These are phyloP conservation scores for Amphichorda felina DNA, from an alignment of 2,329 filamentous ascomycete genomes.

Conservation along the genomic window DNA sequence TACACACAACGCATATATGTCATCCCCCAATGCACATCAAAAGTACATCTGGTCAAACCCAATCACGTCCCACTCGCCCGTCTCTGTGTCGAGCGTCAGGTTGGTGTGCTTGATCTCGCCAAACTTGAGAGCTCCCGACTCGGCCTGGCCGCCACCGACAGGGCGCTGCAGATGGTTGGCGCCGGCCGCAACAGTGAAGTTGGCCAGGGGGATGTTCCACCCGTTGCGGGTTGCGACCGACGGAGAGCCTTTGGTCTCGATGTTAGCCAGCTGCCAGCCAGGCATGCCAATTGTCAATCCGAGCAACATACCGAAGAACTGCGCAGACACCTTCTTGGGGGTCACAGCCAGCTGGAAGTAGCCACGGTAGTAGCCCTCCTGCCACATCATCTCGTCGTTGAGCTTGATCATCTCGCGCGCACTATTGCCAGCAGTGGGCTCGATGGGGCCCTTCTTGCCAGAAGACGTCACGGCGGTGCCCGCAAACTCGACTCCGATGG, in stretches of 20 bases:
- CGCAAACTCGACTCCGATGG: conserved; percentile 52
- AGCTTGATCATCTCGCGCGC: conserved; percentile 27
- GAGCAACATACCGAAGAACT: conserved; percentile 43
- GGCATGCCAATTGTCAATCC: not conserved
- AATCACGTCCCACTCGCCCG: conserved; percentile 11
- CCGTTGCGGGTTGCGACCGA: conserved; percentile 46
- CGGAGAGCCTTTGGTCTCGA: conserved; percentile 35
- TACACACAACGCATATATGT: no score
- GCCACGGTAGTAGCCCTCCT: conserved; percentile 61
- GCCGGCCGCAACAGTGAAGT: conserved; percentile 54
- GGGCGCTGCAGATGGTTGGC: conserved; percentile 42
- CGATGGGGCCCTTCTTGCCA: conserved; percentile 45
- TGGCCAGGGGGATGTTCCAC: conserved; percentile 54
- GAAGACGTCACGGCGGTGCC: conserved; percentile 54
- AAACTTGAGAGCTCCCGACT: conserved; percentile 43
- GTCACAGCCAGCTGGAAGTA: conserved; percentile 56
- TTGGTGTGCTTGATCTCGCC: conserved; percentile 31
- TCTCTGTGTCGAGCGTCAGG: conserved; percentile 31
- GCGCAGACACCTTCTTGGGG: conserved; percentile 45
- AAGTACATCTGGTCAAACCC: conserved; percentile 11
- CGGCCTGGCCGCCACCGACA: conserved; percentile 27
- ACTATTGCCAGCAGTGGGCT: conserved; percentile 36
- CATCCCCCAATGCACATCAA: no score
- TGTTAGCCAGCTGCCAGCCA: not conserved
- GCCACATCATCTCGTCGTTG: conserved; percentile 60